phyloP scores from a whole-genome alignment of 306 rosid genomes.

The Astragalus membranaceus region DNA sequence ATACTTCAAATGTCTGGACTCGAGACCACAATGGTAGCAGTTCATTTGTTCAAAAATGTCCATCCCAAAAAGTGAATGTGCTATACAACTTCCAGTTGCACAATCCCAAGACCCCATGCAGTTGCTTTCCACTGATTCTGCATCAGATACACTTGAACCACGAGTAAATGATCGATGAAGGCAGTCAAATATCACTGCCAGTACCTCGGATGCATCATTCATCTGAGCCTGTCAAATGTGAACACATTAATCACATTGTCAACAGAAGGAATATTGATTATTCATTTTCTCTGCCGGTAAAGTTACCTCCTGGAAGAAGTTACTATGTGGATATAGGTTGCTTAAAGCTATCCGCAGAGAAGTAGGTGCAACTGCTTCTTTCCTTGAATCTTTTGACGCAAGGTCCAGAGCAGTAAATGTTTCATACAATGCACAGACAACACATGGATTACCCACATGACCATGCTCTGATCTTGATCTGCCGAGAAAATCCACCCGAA shows the following conservation, averaged over 20 bases:
- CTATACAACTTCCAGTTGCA: conserved; percentile 67
- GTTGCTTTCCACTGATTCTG: conserved; percentile 62
- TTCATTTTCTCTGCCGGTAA: conserved; percentile 4
- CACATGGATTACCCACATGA: conserved; percentile 93
- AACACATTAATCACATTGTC: conserved; percentile 25
- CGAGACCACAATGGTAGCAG: conserved; percentile 69
- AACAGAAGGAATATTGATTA: conserved; percentile 8
- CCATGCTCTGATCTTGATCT: conserved; percentile 71
- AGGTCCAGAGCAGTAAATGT: conserved; percentile 60
- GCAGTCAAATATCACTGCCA: conserved; percentile 82
- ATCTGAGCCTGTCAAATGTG: conserved; percentile 75
- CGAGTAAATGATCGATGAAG: conserved; percentile 75
- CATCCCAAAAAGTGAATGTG: conserved; percentile 87
- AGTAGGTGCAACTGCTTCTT: conserved; percentile 89
- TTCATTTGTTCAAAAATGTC: conserved; percentile 86
- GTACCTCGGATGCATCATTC: conserved; percentile 99
- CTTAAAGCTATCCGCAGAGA: conserved; percentile 89
- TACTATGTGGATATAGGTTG: conserved; percentile 81
- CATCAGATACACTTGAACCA: conserved; percentile 48
- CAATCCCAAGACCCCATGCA: conserved; percentile 82
- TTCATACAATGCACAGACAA: conserved; percentile 85
- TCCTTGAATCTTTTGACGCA: conserved; percentile 55
- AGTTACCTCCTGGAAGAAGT: conserved; percentile 90
- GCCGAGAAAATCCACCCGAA: conserved; percentile 73
- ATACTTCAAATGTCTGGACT: conserved; percentile 84